Conservation (phyloP, 495 filamentous ascomycete species). For the Annulohypoxylon moriforme region DNA sequence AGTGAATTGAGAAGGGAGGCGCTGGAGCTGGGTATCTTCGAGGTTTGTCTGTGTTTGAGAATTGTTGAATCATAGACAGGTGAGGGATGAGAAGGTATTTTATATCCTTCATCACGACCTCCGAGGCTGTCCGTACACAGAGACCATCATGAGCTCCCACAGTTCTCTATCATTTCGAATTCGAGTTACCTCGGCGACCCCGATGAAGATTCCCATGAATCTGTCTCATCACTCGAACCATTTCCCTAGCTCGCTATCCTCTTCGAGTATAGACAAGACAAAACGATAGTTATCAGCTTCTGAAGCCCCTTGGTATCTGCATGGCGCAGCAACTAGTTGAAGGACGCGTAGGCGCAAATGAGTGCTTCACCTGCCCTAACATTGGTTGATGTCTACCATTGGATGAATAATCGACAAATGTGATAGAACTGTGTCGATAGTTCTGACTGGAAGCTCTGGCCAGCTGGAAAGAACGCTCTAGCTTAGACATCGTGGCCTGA, state of each 20-base stretch:
- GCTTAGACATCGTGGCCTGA: background rate
- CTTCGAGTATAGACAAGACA: background rate
- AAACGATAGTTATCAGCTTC: background rate
- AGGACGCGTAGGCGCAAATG: background rate
- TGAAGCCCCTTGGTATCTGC: background rate
- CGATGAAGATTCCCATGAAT: background rate
- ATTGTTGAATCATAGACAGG: background rate
- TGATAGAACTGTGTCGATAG: slow-evolving; percentile 1
- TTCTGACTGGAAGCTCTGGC: background rate
- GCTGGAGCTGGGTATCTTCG: background rate
- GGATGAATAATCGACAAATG: background rate
- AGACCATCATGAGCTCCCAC: background rate
- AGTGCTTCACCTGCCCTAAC: background rate
- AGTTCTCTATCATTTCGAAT: background rate
- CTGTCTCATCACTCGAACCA: background rate
- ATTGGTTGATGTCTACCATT: background rate
- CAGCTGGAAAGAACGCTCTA: slow-evolving; percentile 5
- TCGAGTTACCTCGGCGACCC: background rate
- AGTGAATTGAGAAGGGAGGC: too few relatives aligned
- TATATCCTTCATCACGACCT: background rate
- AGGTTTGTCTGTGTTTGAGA: background rate
- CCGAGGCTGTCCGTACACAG: background rate
- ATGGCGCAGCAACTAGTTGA: background rate
- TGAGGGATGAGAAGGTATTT: background rate
- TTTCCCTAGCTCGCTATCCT: background rate